Base-by-base conservation (phyloP, 2,329 filamentous ascomycete genomes). In the Decorospora gaudefroyi region DNA sequence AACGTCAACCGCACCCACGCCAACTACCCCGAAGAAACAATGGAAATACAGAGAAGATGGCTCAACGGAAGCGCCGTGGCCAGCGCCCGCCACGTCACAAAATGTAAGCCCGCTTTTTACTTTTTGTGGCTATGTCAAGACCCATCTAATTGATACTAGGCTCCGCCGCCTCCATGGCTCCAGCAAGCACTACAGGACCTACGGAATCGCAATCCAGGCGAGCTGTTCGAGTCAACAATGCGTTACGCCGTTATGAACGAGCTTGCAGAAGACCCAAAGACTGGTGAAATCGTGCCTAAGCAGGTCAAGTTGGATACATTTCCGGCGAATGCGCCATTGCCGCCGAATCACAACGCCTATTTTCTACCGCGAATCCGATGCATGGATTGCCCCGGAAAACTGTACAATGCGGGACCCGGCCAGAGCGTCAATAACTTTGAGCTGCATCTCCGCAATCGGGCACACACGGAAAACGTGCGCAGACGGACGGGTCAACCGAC, bases 321-420 rank as follows among this genome's bases (percentile, higher is more conserved):
- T 7, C 62, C 65, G 10, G 62, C 67, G 2, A 78, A 76, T 25
- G 75, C 79, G 30, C 75, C 78, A 11, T 73, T 79, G 6, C 85
- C 80, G 40, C 76, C 78, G 49, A 81, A 86, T 50, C 76, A 89
- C 49, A 88, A 86, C 61, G 89, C 86, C 58, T 87, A 88, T 72
- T 97, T 87, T 72, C 77, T 96, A 35, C 93, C 93, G 6, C 81
- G 93, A 36, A 96, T 99, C 53, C 81, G 89, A 46, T 99, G 93
- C 69, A 82, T 86, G 32, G 93, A 99, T 69, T 97, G 93, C 67
- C 89, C 90, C 0, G 90, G 89, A 19, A 97, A 96, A 71, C 76
- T 96, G 8, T 99, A 99, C 71, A 96, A 91, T 0, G 89, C 91
- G 0, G 88, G 90, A 0, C 90, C 91, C 0, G 89, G 86, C 16